Base-by-base conservation (phyloP, 768 basidiomycete genomes). In the Gloeopeniophorella convolvens region DNA sequence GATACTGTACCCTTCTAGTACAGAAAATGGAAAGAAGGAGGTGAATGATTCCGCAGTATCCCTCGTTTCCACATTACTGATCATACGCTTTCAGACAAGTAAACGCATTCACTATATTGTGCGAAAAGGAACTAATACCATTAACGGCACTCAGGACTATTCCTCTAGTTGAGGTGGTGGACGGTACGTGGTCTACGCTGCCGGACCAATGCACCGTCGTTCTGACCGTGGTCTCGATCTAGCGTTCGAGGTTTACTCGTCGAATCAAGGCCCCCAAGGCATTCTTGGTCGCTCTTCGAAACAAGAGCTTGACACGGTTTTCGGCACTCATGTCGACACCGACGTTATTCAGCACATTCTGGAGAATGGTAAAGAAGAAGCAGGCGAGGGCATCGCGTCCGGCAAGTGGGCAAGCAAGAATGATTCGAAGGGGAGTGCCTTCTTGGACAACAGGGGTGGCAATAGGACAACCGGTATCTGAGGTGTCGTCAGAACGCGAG, bases 11-110 rank as follows among this genome's bases (percentile, higher is more conserved):
- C 32, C 39, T 23, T 48, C 40, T 56, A 89, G 88, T 86, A 69
- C 66, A 79, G 79, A 70, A 85, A 80, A 65, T 91, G 85, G 85
- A 85, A 80, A 66, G 75, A 69, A 9, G 88, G 85, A 76, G 87
- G 89, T 89, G 55, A 70, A 77, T 62, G 3, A 30, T 23, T 42
- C 34, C 23, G n/a, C 21, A 40, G 16, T 51, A n/a, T 43, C 59
- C 51, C 59, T 42, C 41, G 54, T 39, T 18, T 34, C 66, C 50
- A 24, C 32, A 23, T 37, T 36, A 43, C 58, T 64, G 37, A 60
- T 28, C 16, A 9, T 46, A 21, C 41, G 20, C 56, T 59, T 42
- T 32, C 60, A 85, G 86, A 86, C 77, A 84, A 72, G 86, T 89
- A 78, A 77, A 70, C 70, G 21, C 21, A 48, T 16, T 50, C 11